Base-by-base conservation (phyloP, 306 rosid species). In the Acacia confusa region DNA sequence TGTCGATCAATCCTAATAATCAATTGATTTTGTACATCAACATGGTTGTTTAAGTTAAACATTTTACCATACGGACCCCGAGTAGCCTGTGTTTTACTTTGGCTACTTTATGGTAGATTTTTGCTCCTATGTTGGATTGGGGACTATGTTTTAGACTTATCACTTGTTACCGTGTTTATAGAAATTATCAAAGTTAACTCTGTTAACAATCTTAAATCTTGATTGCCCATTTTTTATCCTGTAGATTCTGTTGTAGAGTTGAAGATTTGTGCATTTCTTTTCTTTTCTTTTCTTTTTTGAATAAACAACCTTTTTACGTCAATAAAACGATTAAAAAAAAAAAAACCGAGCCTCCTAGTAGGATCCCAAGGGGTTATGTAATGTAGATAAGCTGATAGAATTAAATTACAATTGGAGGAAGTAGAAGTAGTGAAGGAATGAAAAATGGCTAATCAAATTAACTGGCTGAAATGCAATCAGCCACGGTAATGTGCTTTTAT, bases 11-110 rank as follows among this genome's bases (percentile, higher is more conserved):
- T 57, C 5, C 28, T 57, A 22, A 57, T 57, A 10, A 20, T 55
- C 11, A n/a, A 57, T 57, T 57, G 28, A 3, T 22, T 76, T 44
- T 79, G 16, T 64, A 74, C 48, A 53, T 65, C 64, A 17, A 7
- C 70, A 61, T n/a, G 70, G 7, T 44, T 48, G 78, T 80, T 83
- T 57, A 27, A 34, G 75, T 55, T 16, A 55, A 63, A 65, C 40
- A 55, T 32, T 52, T 57, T 7, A 52, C 20, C 57, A 9, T 47
- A 2, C 9, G n/a, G 40, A 63, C 20, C 20, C 69, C 52, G 40
- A 9, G 32, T 41, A 34, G 52, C 50, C 45, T 44, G 48, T 22
- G 17, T 17, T 67, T n/a, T 61, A 50, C 48, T 52, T 77, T 30
- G 17, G 58, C 50, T 65, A 65, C 76, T 57, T 34, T 16, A 32